Conservation (phyloP, 2,329 filamentous ascomycete species). For the Arthrobotrys pseudoclavata region DNA sequence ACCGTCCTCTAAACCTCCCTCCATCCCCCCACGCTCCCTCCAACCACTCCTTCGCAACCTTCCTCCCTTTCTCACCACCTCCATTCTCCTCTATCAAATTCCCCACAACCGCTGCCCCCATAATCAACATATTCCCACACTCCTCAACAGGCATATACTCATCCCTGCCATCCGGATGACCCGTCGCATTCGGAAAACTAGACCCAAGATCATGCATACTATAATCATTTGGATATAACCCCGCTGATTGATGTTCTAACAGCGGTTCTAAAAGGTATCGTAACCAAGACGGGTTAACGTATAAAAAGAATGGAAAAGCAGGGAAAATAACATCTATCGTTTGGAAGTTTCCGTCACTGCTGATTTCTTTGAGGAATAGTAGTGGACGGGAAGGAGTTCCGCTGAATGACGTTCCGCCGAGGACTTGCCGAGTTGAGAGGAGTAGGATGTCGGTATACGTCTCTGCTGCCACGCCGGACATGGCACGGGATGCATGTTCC, state of each 20-base stretch:
- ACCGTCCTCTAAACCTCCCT: conserved; percentile 73
- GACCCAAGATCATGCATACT: conserved; percentile 82
- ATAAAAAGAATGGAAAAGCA: conserved; percentile 86
- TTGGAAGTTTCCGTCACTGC: conserved; percentile 85
- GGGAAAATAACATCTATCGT: conserved; percentile 91
- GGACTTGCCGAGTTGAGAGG: conserved; percentile 81
- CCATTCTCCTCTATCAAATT: conserved; percentile 48
- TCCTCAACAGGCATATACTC: conserved; percentile 84
- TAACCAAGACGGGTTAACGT: conserved; percentile 84
- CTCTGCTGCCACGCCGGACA: conserved; percentile 75
- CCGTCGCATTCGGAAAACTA: conserved; percentile 82
- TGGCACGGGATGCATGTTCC: conserved; percentile 56
- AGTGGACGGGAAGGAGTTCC: conserved; percentile 79
- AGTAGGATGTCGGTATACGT: conserved; percentile 83
- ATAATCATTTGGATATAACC: conserved; percentile 81
- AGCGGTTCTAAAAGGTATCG: conserved; percentile 83
- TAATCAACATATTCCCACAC: conserved; percentile 85
- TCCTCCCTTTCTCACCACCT: conserved; percentile 54
- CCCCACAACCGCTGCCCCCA: conserved; percentile 74
- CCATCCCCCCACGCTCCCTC: conserved; percentile 74
- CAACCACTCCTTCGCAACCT: conserved; percentile 67
- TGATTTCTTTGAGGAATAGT: conserved; percentile 87
- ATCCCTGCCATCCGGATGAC: conserved; percentile 78
- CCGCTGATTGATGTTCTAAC: conserved; percentile 83
- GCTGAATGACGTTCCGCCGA: conserved; percentile 82